A percentile compares a stretch with the other conserved stretches of the same genome.
Conservation (phyloP, 164 flowering plant genomes). For the Annona squamosa region DNA sequence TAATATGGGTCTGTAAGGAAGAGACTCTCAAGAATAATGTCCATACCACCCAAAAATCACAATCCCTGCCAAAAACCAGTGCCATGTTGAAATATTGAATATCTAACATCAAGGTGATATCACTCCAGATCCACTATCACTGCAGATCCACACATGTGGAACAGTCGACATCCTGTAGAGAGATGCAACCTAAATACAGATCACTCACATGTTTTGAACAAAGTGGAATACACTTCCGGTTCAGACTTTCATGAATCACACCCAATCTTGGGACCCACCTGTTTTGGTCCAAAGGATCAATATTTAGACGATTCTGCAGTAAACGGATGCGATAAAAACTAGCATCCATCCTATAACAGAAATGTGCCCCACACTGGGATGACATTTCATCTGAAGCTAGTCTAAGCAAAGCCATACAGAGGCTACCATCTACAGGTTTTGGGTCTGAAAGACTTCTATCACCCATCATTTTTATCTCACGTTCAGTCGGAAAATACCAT, state of each 20-base stretch:
- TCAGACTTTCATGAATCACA: constrained; percentile 55
- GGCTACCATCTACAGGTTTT: constrained; percentile 76
- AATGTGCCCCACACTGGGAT: constrained; percentile 60
- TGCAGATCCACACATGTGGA: constrained; percentile 37
- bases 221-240: constrained; percentile 62
- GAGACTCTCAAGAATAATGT: no score
- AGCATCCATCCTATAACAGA: constrained; percentile 57
- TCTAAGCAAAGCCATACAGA: constrained; percentile 58
- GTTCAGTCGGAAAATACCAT: constrained; percentile 68
- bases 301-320: constrained; percentile 47
- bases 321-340: constrained; percentile 51
- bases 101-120: no score
- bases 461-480: constrained; percentile 83
- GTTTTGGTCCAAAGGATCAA: constrained; percentile 40
- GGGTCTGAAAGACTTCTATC: constrained; percentile 71
- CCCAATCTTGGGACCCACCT: constrained; percentile 71
- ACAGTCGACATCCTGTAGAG: constrained; percentile 79
- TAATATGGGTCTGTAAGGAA: no score
- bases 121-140: not conserved
- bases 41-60: no score
- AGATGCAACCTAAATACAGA: constrained; percentile 52
- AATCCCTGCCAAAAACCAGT: no score
- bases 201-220: constrained; percentile 63
- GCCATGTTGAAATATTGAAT: no score
- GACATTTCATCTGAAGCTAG: constrained; percentile 62